Evolutionary conservation across 495 filamentous ascomycete species (phyloP).

Genomic region (Daldinia decipiens): DNA sequence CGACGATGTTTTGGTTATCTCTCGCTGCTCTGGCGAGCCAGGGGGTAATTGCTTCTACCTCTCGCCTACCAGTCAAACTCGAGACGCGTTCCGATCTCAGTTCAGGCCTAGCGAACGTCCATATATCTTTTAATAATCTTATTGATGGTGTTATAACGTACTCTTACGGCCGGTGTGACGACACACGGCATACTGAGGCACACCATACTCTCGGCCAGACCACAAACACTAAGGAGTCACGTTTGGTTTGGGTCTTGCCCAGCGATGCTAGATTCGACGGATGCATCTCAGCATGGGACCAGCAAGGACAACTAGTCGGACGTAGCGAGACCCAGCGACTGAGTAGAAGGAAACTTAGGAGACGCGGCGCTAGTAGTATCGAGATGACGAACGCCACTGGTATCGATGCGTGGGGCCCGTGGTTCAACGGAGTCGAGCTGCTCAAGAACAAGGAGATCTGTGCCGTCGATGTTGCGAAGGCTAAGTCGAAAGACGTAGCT

Average conservation of each 20-base stretch:
- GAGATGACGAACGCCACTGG: constrained; percentile 59
- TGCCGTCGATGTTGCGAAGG: constrained; percentile 61
- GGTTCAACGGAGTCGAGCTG: constrained; percentile 75
- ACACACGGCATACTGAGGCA: constrained; percentile 29
- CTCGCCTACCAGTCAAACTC: constrained; percentile 49
- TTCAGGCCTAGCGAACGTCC: constrained; percentile 58
- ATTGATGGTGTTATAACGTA: constrained; percentile 49
- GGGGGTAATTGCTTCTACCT: constrained; percentile 17
- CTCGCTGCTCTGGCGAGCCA: constrained; percentile 35
- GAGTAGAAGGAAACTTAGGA: constrained; percentile 40
- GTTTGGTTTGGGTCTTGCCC: constrained; percentile 66
- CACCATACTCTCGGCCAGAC: constrained; percentile 49
- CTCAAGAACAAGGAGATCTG: constrained; percentile 64
- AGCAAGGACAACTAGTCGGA: constrained; percentile 51
- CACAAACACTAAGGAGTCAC: constrained; percentile 39
- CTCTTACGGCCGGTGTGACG: constrained; percentile 55
- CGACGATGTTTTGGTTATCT: constrained; percentile 33
- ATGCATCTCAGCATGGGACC: constrained; percentile 65
- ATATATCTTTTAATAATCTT: constrained; percentile 48
- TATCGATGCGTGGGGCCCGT: constrained; percentile 70
- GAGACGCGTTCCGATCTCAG: constrained; percentile 51
- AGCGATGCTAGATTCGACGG: constrained; percentile 54
- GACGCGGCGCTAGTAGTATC: constrained; percentile 52
- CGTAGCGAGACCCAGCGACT: constrained; percentile 55
- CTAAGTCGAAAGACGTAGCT: constrained; percentile 66